Base-by-base conservation (phyloP, 805 yeast genomes). In the Hanseniaspora jakobsenii region DNA sequence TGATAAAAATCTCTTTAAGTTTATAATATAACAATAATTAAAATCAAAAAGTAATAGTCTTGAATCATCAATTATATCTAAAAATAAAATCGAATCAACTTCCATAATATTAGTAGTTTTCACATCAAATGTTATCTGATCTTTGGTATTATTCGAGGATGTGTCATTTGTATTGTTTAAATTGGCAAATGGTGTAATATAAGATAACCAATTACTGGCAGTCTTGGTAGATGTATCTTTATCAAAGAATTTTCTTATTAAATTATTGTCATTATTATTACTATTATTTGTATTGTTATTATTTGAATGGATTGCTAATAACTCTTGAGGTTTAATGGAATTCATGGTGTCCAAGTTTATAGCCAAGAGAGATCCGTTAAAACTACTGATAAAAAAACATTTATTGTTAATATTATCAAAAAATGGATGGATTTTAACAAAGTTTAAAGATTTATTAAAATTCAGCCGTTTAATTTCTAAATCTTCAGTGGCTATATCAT, bases 381-480 rank as follows among this genome's bases (percentile, higher is more conserved):
- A 42, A 24, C 46, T 42, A 12, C 39, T 35, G 3, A 42, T 19
- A 29, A 42, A 42, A 30, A 42, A 42, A 24, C 39, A 42, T 27
- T 35, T 42, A 18, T 42, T 42, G 19, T 29, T 22, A 16, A 22
- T 12, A 17, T 42, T 34, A 22, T 42, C 31, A 16, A 26, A 42
- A 8, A n/a, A 5, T 6, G 32, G 35, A n/a, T 42, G 46, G 3
- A 42, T 37, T 13, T 35, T 42, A 3, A 42, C 46, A 35, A 18
- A 42, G 27, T 42, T 42, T 27, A 42, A 29, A 22, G 46, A 42
- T n/a, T 27, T 28, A 19, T 42, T 42, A 28, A 42, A 42, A 24
- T 42, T 42, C 18, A 27, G 31, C n/a, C 46, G 27, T 29, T 37
- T 27, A 3, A 27, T 27, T 18, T 34, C 12, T 3, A 34, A 12